These are phyloP conservation scores for Suhomyces prunicola DNA, from an alignment of 805 yeast species.

Conservation along the genomic window DNA sequence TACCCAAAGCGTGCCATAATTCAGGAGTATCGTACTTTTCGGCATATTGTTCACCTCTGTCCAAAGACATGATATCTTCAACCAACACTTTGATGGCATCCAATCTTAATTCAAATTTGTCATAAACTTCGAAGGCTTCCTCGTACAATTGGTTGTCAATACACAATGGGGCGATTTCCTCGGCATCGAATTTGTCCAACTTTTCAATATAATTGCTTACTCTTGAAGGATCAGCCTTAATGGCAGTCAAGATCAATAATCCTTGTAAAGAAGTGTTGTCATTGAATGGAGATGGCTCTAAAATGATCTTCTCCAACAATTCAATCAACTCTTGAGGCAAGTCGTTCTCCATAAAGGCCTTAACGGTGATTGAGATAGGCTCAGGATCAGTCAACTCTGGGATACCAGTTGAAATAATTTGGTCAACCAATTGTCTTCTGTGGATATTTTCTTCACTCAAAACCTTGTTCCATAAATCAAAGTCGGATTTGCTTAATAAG, in stretches of 20 bases:
- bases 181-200: constrained; percentile 86
- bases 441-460: constrained; percentile 72
- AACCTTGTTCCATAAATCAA: constrained; percentile 77
- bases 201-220: constrained; percentile 83
- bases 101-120: constrained; percentile 70
- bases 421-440: constrained; percentile 89
- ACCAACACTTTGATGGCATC: constrained; percentile 89
- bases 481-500: constrained; percentile 83
- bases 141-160: constrained; percentile 84
- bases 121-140: constrained; percentile 91
- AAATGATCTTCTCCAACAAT: constrained; percentile 88
- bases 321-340: constrained; percentile 91
- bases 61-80: constrained; percentile 90
- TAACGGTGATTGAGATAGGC: constrained; percentile 89
- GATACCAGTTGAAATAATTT: constrained; percentile 92
- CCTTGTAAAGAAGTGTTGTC: constrained; percentile 96
- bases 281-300: constrained; percentile 96
- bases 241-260: constrained; percentile 86
- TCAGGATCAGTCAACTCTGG: constrained; percentile 92
- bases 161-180: constrained; percentile 90
- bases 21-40: constrained; percentile 83
- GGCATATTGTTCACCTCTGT: constrained; percentile 90
- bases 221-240: constrained; percentile 88
- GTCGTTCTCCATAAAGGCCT: constrained; percentile 94
- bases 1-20: constrained; percentile 93